Evolutionary conservation across 202 grass and related monocot species (phyloP).

Genomic region (Panicum hallii): DNA sequence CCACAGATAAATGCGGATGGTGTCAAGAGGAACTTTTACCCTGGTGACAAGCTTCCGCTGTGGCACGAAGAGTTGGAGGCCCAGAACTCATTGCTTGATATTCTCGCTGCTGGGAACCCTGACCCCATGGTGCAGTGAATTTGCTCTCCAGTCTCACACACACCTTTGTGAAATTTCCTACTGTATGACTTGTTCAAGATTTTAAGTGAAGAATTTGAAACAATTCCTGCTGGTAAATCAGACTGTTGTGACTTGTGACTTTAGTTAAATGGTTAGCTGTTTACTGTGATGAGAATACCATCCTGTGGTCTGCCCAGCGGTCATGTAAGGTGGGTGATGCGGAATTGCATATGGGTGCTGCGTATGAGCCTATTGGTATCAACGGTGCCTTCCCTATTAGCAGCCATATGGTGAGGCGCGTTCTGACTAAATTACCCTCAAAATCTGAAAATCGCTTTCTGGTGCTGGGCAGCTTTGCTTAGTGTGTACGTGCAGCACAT

Average conservation of each 20-base stretch:
- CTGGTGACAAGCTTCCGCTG: constrained; percentile 66
- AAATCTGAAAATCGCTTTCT: background rate
- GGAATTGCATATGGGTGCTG: too few species aligned
- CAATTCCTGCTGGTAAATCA: background rate
- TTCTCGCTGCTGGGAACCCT: constrained; percentile 65
- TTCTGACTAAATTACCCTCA: background rate
- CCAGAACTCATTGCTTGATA: constrained; percentile 78
- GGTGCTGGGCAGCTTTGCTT: background rate
- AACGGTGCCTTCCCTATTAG: too few species aligned
- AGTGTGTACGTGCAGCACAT: background rate
- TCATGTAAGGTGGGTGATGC: too few species aligned
- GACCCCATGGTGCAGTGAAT: constrained; percentile 79
- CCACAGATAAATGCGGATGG: constrained; percentile 74
- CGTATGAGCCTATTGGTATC: background rate
- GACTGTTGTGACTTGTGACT: background rate
- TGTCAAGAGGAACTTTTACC: constrained; percentile 77
- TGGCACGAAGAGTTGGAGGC: constrained; percentile 90
- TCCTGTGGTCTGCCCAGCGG: background rate
- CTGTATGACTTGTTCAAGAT: constrained; percentile 43
- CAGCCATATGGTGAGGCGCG: background rate
- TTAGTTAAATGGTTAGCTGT: background rate
- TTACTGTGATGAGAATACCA: background rate
- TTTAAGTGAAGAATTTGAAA: constrained; percentile 21
- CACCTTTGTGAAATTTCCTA: background rate
- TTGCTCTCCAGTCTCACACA: background rate